Evolutionary conservation across 768 basidiomycete genomes (phyloP), one percentile per base, ranked within the genome.

Genomic region (Mycena capillaripes): DNA sequence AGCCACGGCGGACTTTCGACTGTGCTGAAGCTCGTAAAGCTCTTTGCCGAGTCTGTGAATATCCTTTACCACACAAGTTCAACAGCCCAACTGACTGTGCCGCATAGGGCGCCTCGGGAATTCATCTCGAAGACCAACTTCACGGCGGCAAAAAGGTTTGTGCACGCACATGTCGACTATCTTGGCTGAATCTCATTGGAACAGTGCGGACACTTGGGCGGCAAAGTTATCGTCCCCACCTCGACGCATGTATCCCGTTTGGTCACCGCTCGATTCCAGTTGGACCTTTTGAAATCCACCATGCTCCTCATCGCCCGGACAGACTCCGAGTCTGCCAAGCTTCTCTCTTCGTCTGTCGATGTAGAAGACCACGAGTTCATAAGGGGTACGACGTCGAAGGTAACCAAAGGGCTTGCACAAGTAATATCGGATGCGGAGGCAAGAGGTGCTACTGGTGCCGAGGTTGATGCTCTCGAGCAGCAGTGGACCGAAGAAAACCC

Each of bases 1-100:
- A 97, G 96, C 36, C 97, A 97, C 76, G 97, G 97, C 57, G 96
- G 96, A 21, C 86, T 93, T n/a, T 96, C 96, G 23, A 89, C 96
- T 17, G 94, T 97, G 60, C 96, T 98, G 93, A 98, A 98, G 84
- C 88, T 98, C 10, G 91, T 91, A 42, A 98, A 98, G 78, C 86
- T 97, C 25, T 97, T 98, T 77, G 97, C 95, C n/a, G 97, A 98
- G 85, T 93, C 94, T 62, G 93, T 93, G 77, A 80, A 84, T 80
- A 61, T 19, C 11, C 42, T 29, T 2, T 38, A 10, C 38, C 11
- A 16, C 10, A 8, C 16, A 16, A 38, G 16, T 38, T 10, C 9
- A 38, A 10, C 38, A 38, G 16, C 38, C 11, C 11, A 42, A 19
- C 38, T 57, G 48, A 74, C 30, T 25, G 21, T 67, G 30, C 34